Conservation (phyloP, 2,329 filamentous ascomycete genomes). For the Lachnellula subtilissima region DNA sequence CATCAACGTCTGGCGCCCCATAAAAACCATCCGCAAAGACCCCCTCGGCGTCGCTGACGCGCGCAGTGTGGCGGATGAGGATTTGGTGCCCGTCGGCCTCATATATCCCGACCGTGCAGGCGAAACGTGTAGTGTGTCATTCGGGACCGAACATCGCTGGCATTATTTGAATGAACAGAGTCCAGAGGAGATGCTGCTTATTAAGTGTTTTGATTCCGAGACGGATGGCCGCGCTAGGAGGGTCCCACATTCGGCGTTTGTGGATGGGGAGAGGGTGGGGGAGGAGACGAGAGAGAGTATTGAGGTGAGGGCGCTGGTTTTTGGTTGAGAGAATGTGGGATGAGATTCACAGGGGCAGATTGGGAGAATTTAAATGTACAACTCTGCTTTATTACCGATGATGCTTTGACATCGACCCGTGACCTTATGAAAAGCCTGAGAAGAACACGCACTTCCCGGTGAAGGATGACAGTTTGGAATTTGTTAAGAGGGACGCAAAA, state of each 20-base stretch:
- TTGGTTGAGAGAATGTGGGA: constrained; percentile 20
- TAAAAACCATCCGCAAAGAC: constrained; percentile 47
- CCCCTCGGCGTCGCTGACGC: constrained; percentile 51
- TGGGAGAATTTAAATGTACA: too few relatives aligned
- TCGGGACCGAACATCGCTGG: constrained; percentile 44
- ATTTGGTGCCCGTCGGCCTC: constrained; percentile 44
- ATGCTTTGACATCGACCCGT: too few relatives aligned
- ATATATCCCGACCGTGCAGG: constrained; percentile 31
- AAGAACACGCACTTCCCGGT: too few relatives aligned
- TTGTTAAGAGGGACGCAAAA: too few relatives aligned
- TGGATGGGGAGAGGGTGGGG: constrained; percentile 40
- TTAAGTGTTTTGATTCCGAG: constrained; percentile 60
- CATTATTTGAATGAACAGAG: constrained; percentile 48
- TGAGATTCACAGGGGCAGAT: too few relatives aligned
- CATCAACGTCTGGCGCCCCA: constrained; percentile 50
- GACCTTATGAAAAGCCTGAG: too few relatives aligned
- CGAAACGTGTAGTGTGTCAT: constrained; percentile 36
- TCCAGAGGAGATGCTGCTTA: constrained; percentile 50
- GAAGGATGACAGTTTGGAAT: too few relatives aligned
- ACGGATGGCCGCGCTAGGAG: constrained; percentile 47
- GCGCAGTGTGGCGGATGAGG: constrained; percentile 43
- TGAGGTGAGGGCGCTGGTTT: constrained; percentile 51
- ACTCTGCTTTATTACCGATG: too few relatives aligned
- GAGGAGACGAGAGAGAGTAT: constrained; percentile 48
- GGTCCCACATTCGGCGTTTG: constrained; percentile 53